These are phyloP conservation scores for Boletus rubroflammeus DNA, from an alignment of 768 basidiomycete species.

Conservation along the genomic window DNA sequence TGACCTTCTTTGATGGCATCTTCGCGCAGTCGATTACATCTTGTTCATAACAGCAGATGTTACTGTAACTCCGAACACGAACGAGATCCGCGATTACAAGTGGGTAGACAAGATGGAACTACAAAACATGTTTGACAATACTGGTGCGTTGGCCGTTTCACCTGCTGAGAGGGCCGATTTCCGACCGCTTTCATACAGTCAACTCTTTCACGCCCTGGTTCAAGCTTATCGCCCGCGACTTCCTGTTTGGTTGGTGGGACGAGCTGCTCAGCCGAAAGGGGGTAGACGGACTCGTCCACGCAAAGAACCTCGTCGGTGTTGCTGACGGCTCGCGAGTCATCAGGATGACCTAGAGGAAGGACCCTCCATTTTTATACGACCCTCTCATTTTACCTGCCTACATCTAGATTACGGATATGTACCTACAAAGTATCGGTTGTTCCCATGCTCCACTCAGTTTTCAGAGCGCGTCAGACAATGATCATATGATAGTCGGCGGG, in stretches of 20 bases:
- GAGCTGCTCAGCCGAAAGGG: constrained; percentile 66
- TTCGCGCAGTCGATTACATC: constrained; percentile 86
- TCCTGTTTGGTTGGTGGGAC: constrained; percentile 99
- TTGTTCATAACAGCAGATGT: constrained; percentile 91
- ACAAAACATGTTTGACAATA: constrained; percentile 82
- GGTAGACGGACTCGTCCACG: constrained; percentile 49
- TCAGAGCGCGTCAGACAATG: too few species aligned
- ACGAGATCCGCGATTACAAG: constrained; percentile 88
- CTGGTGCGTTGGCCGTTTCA: constrained; percentile 44
- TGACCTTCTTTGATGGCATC: constrained; percentile 8
- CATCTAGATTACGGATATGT: background rate
- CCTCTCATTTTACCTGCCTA: background rate
- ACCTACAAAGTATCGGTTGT: background rate
- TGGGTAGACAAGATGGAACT: constrained; percentile 92
- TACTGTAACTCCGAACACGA: constrained; percentile 71
- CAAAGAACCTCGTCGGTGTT: constrained; percentile 50
- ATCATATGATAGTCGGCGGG: too few species aligned
- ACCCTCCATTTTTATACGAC: background rate
- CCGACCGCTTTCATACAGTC: constrained; percentile 37
- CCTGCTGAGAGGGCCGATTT: background rate
- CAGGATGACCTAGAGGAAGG: constrained; percentile 46
- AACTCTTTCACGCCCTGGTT: constrained; percentile 99
- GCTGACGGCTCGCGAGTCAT: constrained; percentile 74
- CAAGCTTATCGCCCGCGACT: constrained; percentile 94
- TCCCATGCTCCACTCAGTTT: too few species aligned